These are phyloP conservation scores for Saturnispora mendoncae DNA, from an alignment of 805 yeast genomes.

Conservation along the genomic window DNA sequence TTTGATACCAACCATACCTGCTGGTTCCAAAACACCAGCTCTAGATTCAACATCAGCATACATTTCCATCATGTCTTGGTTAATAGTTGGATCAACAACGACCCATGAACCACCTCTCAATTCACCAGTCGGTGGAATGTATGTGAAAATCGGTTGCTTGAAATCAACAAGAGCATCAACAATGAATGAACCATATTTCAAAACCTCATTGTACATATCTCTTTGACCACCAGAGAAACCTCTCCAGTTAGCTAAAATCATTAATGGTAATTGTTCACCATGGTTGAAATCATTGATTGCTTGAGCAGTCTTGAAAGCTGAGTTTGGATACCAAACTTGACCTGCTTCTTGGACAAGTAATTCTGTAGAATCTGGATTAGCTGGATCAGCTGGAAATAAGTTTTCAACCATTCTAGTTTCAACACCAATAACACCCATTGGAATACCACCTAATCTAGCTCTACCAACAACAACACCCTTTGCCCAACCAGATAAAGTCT, in stretches of 20 bases:
- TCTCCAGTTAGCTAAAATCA: conserved; percentile 99
- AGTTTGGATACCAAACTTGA: conserved; percentile 99
- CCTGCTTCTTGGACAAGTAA: conserved; percentile 89
- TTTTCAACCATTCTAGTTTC: conserved; percentile 89
- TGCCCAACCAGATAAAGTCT: conserved; percentile 97
- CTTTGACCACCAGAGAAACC: conserved; percentile 99
- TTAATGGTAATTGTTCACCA: conserved; percentile 96
- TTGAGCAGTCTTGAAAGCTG: conserved; percentile 98
- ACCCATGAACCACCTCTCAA: conserved; percentile 99
- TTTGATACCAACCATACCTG: conserved; percentile 98
- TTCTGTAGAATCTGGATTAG: conserved; percentile 92
- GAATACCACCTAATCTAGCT: conserved; percentile 98
- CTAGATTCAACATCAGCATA: conserved; percentile 93
- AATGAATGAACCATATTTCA: conserved; percentile 93
- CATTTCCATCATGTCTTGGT: conserved; percentile 98
- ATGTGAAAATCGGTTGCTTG: conserved; percentile 94
- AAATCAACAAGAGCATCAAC: conserved; percentile 95
- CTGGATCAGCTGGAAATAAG: conserved; percentile 94
- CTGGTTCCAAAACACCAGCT: conserved; percentile 98
- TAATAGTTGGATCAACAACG: conserved; percentile 97
- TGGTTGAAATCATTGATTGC: conserved; percentile 95
- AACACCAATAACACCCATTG: conserved; percentile 96
- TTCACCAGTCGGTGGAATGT: conserved; percentile 98
- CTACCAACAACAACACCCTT: conserved; percentile 97
- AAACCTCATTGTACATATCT: conserved; percentile 97